Evolutionary conservation across 1,284 basidiomycete genomes (phyloP), one percentile per base, ranked within the genome.

Genomic region (Malassezia caprae): DNA sequence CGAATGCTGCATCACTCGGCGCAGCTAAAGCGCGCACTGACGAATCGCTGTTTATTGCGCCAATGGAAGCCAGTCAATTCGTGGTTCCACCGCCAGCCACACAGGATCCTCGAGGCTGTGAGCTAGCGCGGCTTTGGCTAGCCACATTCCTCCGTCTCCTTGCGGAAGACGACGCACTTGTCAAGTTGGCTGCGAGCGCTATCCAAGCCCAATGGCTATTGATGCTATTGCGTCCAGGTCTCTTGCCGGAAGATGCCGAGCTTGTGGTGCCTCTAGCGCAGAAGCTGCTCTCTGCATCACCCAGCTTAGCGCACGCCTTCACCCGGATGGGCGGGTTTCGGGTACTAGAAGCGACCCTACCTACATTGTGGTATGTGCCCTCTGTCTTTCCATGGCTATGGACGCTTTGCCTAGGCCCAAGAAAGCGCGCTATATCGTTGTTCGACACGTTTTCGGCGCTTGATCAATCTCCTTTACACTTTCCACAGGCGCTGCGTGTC

Each of bases 321-420:
- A 27, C 24, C 2, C 46, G 46, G 4, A 32, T 81, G 0, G 79
- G 89, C 1, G 87, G 88, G 0, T 76, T 86, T 32, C 82, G 84
- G 8, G 82, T 87, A 3, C 82, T 89, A 27, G 80, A 80, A 50
- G 77, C 88, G 15, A 78, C 90, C 6, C 79, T 89, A 23, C 80
- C 89, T 2, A 83, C 85, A 6, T 81, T 84, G 17, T 79, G 79
- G 24, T 84, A 86, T 1, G 78, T 83, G 1, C 75, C 86, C 0
- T 62, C 77, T 19, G 78, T 84, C 4, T 81, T 13, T 78, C 79
- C 24, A 80, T 83, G 55, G 77, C 86, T 30, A 76, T 90, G 13
- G 77, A 77, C 8, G 75, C 88, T 32, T 78, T 86, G 42, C 76
- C 79, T 23, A 76, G 84, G 52, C 76, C 83, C 49, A 74, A 75